Conservation (phyloP, 2,329 filamentous ascomycete species). For the Colletotrichum agaves region DNA sequence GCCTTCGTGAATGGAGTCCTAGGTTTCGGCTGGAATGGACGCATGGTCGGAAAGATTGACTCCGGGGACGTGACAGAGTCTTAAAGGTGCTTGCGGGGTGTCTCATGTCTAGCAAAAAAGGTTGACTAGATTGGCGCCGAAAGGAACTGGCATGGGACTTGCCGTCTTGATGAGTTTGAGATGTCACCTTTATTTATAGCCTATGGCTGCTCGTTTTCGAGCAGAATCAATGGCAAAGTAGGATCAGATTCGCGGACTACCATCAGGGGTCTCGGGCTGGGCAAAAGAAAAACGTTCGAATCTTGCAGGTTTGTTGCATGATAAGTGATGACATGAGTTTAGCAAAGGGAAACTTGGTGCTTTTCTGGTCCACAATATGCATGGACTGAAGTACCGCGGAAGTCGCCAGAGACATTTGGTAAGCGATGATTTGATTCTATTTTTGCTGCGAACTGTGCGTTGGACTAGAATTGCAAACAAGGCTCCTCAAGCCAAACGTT, state of each 20-base stretch:
- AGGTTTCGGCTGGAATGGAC: background rate
- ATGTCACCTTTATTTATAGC: background rate
- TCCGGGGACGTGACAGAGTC: slow-evolving; percentile 21
- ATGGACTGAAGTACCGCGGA: too few relatives aligned
- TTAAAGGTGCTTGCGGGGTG: slow-evolving; percentile 33
- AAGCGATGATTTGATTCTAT: too few relatives aligned
- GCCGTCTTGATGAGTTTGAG: slow-evolving; percentile 10
- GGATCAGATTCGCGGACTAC: slow-evolving; percentile 7
- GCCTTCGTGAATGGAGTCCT: slow-evolving; percentile 12
- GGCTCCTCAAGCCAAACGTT: too few relatives aligned
- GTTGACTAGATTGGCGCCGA: background rate
- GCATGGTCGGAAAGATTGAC: slow-evolving; percentile 17
- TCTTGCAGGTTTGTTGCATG: background rate
- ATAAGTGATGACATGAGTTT: background rate
- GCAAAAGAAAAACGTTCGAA: slow-evolving; percentile 5
- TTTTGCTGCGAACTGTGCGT: too few relatives aligned
- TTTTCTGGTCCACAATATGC: too few relatives aligned
- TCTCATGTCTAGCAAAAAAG: background rate
- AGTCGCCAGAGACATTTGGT: too few relatives aligned
- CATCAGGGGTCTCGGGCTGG: background rate
- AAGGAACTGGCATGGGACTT: slow-evolving; percentile 30
- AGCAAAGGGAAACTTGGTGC: too few relatives aligned
- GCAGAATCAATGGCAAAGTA: background rate
- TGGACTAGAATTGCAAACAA: too few relatives aligned
- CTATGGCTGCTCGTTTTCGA: background rate